These are phyloP conservation scores for Aspergillus tubingensis DNA, from an alignment of 2,329 filamentous ascomycete species.

Conservation along the genomic window DNA sequence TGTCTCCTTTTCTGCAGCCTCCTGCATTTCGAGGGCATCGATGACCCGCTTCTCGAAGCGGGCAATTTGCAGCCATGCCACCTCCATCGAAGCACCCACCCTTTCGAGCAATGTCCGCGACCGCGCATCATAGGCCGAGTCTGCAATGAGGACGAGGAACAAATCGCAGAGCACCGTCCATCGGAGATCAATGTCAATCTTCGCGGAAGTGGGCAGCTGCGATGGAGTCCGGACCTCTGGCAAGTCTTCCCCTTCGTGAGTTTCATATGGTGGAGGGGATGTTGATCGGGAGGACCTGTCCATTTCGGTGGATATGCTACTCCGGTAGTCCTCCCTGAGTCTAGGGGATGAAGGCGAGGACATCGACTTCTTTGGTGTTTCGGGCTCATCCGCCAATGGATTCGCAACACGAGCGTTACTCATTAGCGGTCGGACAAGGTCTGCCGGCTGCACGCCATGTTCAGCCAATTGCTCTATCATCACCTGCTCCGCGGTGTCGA, in stretches of 20 bases:
- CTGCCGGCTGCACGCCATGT: slow-evolving; percentile 82
- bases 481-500: slow-evolving; percentile 81
- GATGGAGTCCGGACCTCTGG: slow-evolving; percentile 80
- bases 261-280: slow-evolving; percentile 57
- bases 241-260: slow-evolving; percentile 68
- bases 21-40: slow-evolving; percentile 96
- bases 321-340: slow-evolving; percentile 26
- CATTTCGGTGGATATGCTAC: slow-evolving; percentile 37
- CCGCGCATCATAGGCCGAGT: slow-evolving; percentile 87
- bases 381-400: slow-evolving; percentile 66
- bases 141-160: slow-evolving; percentile 94
- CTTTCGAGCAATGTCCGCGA: slow-evolving; percentile 81
- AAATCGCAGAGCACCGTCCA: slow-evolving; percentile 97
- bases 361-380: slow-evolving; percentile 40
- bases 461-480: slow-evolving; percentile 98
- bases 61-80: slow-evolving; percentile 90
- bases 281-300: slow-evolving; percentile 49
- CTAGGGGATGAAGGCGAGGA: slow-evolving; percentile 37
- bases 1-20: slow-evolving; percentile 88
- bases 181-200: slow-evolving; percentile 90
- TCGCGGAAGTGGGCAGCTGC: slow-evolving; percentile 76
- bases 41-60: slow-evolving; percentile 96
- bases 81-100: slow-evolving; percentile 76
- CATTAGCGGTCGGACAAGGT: slow-evolving; percentile 84
- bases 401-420: slow-evolving; percentile 91